Evolutionary conservation across 768 basidiomycete species (phyloP), one percentile per base, ranked within the genome.

Genomic region (Suillus ampliporus): DNA sequence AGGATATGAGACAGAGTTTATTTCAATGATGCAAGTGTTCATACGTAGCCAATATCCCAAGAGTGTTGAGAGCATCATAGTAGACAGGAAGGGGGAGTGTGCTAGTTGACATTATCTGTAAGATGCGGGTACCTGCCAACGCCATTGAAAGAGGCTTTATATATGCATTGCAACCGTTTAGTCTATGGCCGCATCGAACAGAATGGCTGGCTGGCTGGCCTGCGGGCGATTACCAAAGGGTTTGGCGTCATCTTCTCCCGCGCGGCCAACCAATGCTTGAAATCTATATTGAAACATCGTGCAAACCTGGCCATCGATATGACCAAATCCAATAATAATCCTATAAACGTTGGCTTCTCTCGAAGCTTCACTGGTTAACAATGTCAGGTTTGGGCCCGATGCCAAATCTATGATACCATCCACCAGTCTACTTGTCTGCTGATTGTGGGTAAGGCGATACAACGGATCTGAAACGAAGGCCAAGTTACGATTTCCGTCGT

Each of bases 171-270:
- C 31, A 31, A 31, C 31, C 31, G 4, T 31, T 31, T 31, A 31
- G 31, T 31, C 17, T 17, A 10, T 28, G 9, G 8, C 5, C 5
- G 31, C 31, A 31, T 51, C 50, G 10, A 28, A 51, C 11, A 7
- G 5, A 13, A n/a, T 51, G 50, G 5, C 19, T 56, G 54, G 54
- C 23, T 56, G 54, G 54, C 5, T 56, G 54, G 37, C 54, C 38
- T 23, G 17, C 23, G 37, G 4, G 10, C 11, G 17, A 23, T 38
- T 17, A 23, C 53, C 23, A 26, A 56, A 56, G 54, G 6, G 8
- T 17, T 40, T 56, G 38, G 54, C 38, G 13, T 26, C 23, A 11
- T 40, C 23, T 48, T 48, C 44, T 54, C 11, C 37, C 54, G 23
- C 40, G 17, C 21, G n/a, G 11, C 52, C 54, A 54, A 26, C 54